Evolutionary conservation across 2,329 filamentous ascomycete species (phyloP).

Genomic region (Colletotrichum musae): DNA sequence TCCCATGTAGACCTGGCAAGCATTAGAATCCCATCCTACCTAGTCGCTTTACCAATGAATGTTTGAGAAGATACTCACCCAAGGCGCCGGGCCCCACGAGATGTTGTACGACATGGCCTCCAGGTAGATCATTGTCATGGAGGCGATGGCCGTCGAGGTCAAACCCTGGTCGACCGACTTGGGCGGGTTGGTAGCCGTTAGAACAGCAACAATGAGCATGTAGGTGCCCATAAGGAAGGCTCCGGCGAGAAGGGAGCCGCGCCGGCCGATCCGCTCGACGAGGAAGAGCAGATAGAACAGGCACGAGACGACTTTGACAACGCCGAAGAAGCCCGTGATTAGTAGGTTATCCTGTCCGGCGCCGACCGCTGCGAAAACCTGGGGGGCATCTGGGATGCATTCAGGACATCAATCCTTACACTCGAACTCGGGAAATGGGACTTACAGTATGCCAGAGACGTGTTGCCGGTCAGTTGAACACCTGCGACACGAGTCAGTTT

Average conservation of each 20-base stretch:
- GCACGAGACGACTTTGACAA: slow-evolving; percentile 65
- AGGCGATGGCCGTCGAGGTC: slow-evolving; percentile 59
- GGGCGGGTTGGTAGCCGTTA: slow-evolving; percentile 62
- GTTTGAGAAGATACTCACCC: slow-evolving; percentile 48
- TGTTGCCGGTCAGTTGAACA: slow-evolving; percentile 65
- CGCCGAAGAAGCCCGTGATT: slow-evolving; percentile 67
- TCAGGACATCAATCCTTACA: not conserved
- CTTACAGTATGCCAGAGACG: slow-evolving; percentile 64
- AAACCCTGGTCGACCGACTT: slow-evolving; percentile 46
- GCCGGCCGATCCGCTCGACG: slow-evolving; percentile 64
- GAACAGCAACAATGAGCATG: slow-evolving; percentile 66
- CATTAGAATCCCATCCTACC: not conserved
- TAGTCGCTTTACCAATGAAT: too few relatives aligned
- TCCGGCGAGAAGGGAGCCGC: slow-evolving; percentile 62
- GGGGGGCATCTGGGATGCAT: slow-evolving; percentile 57
- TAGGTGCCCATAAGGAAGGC: slow-evolving; percentile 65
- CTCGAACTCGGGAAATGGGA: not conserved
- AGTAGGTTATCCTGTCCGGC: slow-evolving; percentile 58
- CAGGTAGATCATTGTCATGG: slow-evolving; percentile 64
- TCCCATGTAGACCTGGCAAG: slow-evolving; percentile 58
- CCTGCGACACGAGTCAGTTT: slow-evolving; percentile 40
- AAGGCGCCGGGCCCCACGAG: slow-evolving; percentile 67
- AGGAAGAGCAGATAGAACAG: slow-evolving; percentile 61
- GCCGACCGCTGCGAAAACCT: slow-evolving; percentile 65
- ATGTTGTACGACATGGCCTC: slow-evolving; percentile 67